phyloP scores from a whole-genome alignment of 1,284 basidiomycete species.

The Cutaneotrichosporon sp. region DNA sequence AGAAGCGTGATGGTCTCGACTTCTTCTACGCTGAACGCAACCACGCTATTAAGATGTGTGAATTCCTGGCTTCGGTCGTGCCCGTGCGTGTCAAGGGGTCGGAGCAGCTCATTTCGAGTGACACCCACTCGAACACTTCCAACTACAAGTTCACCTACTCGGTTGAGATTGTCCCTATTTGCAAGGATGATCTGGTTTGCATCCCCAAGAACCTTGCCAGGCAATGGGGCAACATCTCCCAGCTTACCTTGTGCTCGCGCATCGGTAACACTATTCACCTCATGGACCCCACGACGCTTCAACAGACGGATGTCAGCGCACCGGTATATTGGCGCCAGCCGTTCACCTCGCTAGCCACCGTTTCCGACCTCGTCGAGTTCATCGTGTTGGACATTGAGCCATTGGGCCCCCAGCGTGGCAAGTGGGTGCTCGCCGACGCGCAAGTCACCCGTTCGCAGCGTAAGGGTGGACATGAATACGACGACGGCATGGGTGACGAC shows the following conservation, averaged over 20 bases:
- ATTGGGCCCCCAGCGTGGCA: conserved; percentile 63
- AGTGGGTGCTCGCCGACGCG: conserved; percentile 83
- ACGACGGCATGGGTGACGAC: conserved; percentile 54
- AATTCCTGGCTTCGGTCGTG: conserved; percentile 82
- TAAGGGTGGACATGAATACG: conserved; percentile 45
- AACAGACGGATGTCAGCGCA: conserved; percentile 71
- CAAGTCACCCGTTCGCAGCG: conserved; percentile 81
- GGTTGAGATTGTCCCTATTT: conserved; percentile 92
- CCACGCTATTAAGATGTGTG: conserved; percentile 96
- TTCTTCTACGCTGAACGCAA: conserved; percentile 91
- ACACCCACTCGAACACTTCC: conserved; percentile 85
- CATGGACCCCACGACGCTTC: conserved; percentile 82
- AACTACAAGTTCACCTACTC: conserved; percentile 99
- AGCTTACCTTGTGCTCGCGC: conserved; percentile 79
- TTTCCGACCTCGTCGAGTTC: conserved; percentile 88
- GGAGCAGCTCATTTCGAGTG: conserved; percentile 86
- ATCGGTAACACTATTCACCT: conserved; percentile 89
- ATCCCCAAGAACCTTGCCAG: conserved; percentile 78
- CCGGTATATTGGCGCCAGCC: conserved; percentile 87
- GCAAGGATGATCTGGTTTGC: conserved; percentile 95
- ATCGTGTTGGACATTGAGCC: conserved; percentile 92
- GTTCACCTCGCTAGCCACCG: conserved; percentile 74
- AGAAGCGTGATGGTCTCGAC: conserved; percentile 90
- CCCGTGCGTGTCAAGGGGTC: conserved; percentile 84
- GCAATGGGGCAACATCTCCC: conserved; percentile 77